Conservation (phyloP, 768 basidiomycete genomes). For the Tulasnella sp. region DNA sequence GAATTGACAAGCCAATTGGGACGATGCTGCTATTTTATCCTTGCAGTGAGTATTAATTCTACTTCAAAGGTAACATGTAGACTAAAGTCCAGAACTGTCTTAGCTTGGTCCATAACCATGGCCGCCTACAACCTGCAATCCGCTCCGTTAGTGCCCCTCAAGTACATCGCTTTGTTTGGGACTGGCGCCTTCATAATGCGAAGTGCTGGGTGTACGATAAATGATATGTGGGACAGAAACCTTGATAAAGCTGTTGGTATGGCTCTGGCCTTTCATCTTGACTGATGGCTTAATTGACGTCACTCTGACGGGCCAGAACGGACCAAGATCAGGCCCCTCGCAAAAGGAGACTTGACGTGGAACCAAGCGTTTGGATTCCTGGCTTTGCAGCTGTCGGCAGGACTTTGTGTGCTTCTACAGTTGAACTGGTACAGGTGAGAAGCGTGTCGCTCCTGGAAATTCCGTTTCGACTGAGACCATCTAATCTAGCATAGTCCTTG, state of each 20-base stretch:
- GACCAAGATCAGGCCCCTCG: conserved; percentile 82
- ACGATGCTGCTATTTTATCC: conserved; percentile 87
- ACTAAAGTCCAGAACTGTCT: background rate
- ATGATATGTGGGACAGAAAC: conserved; percentile 96
- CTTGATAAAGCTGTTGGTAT: conserved; percentile 87
- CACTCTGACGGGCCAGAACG: conserved; percentile 47
- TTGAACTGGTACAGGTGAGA: conserved; percentile 90
- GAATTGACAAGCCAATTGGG: conserved; percentile 95
- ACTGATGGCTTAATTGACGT: background rate
- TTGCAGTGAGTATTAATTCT: conserved; percentile 57
- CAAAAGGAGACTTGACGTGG: conserved; percentile 68
- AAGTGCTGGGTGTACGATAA: conserved; percentile 96
- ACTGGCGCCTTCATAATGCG: conserved; percentile 91
- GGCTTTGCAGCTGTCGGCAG: conserved; percentile 68
- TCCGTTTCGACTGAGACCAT: background rate
- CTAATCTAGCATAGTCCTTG: conserved; percentile 66
- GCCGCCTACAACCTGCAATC: conserved; percentile 71
- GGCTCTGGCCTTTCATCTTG: conserved; percentile 24
- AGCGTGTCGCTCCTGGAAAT: background rate
- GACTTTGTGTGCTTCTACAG: conserved; percentile 79
- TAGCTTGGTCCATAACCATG: conserved; percentile 99
- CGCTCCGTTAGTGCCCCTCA: conserved; percentile 59
- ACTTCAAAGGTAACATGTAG: background rate
- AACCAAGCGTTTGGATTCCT: conserved; percentile 75
- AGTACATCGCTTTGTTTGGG: conserved; percentile 77